Conservation (phyloP, 2,329 filamentous ascomycete genomes). For the Neofusicoccum kwambonambiense region DNA sequence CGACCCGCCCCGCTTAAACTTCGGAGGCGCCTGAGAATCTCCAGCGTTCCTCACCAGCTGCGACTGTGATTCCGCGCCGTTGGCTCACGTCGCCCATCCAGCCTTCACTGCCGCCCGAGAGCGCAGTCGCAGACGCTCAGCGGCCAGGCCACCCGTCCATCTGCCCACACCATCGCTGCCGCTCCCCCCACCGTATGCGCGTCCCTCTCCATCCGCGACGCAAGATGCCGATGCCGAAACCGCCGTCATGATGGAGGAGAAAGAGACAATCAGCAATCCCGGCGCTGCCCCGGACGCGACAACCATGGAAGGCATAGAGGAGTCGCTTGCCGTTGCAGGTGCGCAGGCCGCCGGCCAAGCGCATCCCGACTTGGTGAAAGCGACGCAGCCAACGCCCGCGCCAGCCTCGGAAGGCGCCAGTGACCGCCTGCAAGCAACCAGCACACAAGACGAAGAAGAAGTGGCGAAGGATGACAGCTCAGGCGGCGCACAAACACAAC, state of each 20-base stretch:
- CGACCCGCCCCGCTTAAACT: conserved; percentile 2
- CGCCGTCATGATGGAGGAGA: conserved; percentile 19
- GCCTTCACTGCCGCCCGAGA: neutral
- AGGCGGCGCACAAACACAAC: conserved; percentile 10
- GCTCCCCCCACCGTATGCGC: conserved; percentile 10
- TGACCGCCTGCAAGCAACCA: neutral
- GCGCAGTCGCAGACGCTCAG: neutral
- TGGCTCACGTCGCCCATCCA: neutral
- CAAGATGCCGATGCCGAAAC: conserved; percentile 20
- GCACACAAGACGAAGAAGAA: neutral
- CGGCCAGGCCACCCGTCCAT: neutral
- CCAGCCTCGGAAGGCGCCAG: conserved; percentile 5
- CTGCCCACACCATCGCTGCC: neutral
- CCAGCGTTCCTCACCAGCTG: conserved; percentile 6
- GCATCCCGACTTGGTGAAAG: neutral
- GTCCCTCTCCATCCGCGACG: conserved; percentile 13
- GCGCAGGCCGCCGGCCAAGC: neutral
- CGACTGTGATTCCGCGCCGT: conserved; percentile 4
- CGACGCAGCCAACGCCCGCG: conserved; percentile 3
- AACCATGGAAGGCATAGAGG: conserved; percentile 8
- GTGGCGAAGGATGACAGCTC: conserved; percentile 5
- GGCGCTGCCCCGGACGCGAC: neutral
- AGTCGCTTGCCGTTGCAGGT: neutral
- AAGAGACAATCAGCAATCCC: conserved; percentile 11
- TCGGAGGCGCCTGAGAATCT: neutral